Percentiles rank a stretch among this genome's conserved stretches.
Evolutionary conservation across 306 rosid species (phyloP).

Genomic region (Hippophae rhamnoides): DNA sequence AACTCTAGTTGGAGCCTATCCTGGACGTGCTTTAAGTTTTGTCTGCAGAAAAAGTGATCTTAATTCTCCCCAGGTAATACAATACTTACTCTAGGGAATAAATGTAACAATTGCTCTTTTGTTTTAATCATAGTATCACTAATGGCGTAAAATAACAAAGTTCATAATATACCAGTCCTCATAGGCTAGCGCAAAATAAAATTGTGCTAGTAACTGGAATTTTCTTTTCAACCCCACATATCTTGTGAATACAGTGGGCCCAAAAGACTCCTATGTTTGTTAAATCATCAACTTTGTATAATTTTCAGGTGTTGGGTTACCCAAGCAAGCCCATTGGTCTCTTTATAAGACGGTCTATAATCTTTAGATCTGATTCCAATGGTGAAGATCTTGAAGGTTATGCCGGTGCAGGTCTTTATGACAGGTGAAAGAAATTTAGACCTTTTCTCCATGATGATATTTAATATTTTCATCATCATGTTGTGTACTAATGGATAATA

Average conservation of each 20-base stretch:
- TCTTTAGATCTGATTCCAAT: conserved; percentile 94
- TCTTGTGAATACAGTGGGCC: too few species aligned
- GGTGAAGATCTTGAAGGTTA: conserved; percentile 99
- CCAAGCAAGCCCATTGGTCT: conserved; percentile 96
- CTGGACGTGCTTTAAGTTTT: conserved; percentile 97
- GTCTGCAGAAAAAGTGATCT: conserved; percentile 70
- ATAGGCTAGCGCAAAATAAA: too few species aligned
- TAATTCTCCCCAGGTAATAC: conserved; percentile 68
- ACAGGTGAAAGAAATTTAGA: conserved; percentile 46
- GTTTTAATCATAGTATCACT: too few species aligned
- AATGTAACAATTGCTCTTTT: not conserved
- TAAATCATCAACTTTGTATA: conserved; percentile 6
- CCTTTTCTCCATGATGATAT: not conserved
- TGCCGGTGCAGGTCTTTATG: conserved; percentile 99
- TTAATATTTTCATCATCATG: not conserved
- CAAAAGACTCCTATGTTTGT: too few species aligned
- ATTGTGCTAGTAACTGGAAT: too few species aligned
- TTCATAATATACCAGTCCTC: too few species aligned
- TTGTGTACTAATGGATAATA: too few species aligned
- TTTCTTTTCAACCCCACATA: not conserved
- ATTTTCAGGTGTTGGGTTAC: conserved; percentile 75
- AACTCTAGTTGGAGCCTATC: conserved; percentile 97
- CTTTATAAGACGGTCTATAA: conserved; percentile 64
- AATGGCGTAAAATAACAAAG: too few species aligned
- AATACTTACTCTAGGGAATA: conserved; percentile 4